A percentile compares a stretch with the other conserved stretches of the same genome.
Evolutionary conservation across 2,329 filamentous ascomycete genomes (phyloP).

Genomic region (Septoria petroselini): DNA sequence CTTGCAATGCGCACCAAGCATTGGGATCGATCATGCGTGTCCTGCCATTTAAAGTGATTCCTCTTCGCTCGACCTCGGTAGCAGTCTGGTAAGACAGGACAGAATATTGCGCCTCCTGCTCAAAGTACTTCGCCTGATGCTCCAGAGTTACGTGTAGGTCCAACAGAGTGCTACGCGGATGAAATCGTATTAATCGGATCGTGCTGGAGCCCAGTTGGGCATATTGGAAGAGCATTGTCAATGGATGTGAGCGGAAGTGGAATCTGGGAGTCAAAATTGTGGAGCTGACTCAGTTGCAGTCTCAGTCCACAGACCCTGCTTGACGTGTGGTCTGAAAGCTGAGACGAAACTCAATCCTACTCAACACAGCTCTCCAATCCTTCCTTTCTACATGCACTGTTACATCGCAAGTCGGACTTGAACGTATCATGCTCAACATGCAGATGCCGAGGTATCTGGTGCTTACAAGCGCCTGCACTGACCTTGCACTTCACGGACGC

Average conservation of each 20-base stretch:
- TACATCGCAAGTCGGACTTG: too few relatives aligned
- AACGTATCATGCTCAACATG: too few relatives aligned
- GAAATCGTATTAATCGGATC: conserved; percentile 18
- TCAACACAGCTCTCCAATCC: too few relatives aligned
- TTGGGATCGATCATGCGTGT: conserved; percentile 14
- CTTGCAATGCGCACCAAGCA: conserved; percentile 12
- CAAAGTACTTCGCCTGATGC: conserved; percentile 15
- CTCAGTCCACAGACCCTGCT: too few relatives aligned
- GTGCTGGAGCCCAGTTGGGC: conserved; percentile 14
- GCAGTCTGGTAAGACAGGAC: conserved; percentile 9
- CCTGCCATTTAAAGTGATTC: conserved; percentile 18
- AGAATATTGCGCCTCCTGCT: conserved; percentile 6
- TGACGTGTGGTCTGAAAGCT: too few relatives aligned
- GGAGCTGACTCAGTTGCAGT: background rate
- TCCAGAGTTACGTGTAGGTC: conserved; percentile 16
- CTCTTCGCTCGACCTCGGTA: conserved; percentile 3
- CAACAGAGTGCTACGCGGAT: conserved; percentile 9
- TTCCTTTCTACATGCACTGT: too few relatives aligned
- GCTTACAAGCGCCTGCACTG: too few relatives aligned
- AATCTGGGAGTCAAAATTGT: background rate
- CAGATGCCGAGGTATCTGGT: too few relatives aligned
- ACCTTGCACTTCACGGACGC: too few relatives aligned
- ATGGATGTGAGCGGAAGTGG: background rate
- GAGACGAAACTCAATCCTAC: too few relatives aligned
- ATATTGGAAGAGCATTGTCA: conserved; percentile 16